Percentiles rank a stretch among this genome's conserved stretches.
Evolutionary conservation across 345 rosid genomes (phyloP).

Genomic region (Populus pruinosa): DNA sequence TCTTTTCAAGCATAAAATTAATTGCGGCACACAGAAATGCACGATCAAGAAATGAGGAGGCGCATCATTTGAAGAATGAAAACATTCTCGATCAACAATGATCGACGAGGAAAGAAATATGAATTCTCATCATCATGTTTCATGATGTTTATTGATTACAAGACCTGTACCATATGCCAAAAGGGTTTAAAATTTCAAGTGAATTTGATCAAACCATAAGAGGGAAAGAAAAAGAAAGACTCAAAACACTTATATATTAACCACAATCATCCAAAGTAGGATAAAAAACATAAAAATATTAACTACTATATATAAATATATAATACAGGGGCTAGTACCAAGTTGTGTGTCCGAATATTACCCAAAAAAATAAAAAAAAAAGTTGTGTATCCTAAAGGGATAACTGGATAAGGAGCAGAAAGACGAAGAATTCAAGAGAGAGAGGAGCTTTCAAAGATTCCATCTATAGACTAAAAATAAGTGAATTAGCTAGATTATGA

Average conservation of each 20-base stretch:
- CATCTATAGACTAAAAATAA: not conserved
- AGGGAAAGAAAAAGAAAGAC: not conserved
- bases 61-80: too few relatives aligned
- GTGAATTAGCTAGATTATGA: not conserved
- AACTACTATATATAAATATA: too few relatives aligned
- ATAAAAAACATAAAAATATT: too few relatives aligned
- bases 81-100: not conserved
- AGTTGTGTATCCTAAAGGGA: too few relatives aligned
- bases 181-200: not conserved
- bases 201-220: not conserved
- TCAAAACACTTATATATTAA: too few relatives aligned
- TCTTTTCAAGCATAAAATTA: not conserved
- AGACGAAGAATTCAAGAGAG: not conserved
- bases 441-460: not conserved
- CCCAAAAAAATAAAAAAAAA: too few relatives aligned
- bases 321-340: too few relatives aligned
- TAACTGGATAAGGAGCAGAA: too few relatives aligned
- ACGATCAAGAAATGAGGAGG: too few relatives aligned
- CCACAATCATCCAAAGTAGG: not conserved
- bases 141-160: not conserved
- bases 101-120: not conserved
- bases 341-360: too few relatives aligned
- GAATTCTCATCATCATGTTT: not conserved
- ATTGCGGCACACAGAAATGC: not conserved
- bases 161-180: not conserved